Evolutionary conservation across 495 filamentous ascomycete species (phyloP), one percentile per base, ranked within the genome.

Genomic region (Aspergillus avenaceus): DNA sequence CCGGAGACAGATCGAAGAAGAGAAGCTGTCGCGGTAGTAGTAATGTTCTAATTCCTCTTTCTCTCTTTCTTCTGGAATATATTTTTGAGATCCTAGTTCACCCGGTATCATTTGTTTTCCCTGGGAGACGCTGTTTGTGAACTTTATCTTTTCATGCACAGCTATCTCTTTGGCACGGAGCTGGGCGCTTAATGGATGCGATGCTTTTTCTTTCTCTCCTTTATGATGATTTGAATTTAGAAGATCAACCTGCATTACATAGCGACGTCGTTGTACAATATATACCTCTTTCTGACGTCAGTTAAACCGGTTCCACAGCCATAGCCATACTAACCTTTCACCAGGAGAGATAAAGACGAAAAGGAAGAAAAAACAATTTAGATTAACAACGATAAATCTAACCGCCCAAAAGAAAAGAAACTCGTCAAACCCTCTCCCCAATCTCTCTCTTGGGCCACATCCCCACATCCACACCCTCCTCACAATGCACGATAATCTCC

Each of bases 1-100:
- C 43, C 66, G 69, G 45, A 55, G 63, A 43, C 66, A 80, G 52
- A 65, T 78, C 52, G 74, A 78, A 49, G 69, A 75, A 6, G 74
- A 72, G 54, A 71, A 68, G 51, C 50, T 59, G 54, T 66, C 64
- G 19, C 67, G 71, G 43, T 76, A 65, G 61, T 47, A n/a, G 40
- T 18, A 19, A 29, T 44, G 37, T 48, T 43, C 26, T 48, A 44
- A 4, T 45, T 47, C 50, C 16, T 55, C 31, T 14, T 43, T 41
- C n/a, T n/a, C n/a, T n/a, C n/a, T n/a, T n/a, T 31, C 14, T 27
- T 43, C 34, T 38, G 34, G 44, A 51, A 44, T 29, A 16, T 48
- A 44, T 27, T 54, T 41, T 21, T 32, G 42, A 21, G 37, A 34
- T n/a, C 45, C 43, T 51, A 45, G 13, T 16, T 54, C 46, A 40